Base-by-base conservation (phyloP, 768 basidiomycete genomes). In the Piloderma croceum region DNA sequence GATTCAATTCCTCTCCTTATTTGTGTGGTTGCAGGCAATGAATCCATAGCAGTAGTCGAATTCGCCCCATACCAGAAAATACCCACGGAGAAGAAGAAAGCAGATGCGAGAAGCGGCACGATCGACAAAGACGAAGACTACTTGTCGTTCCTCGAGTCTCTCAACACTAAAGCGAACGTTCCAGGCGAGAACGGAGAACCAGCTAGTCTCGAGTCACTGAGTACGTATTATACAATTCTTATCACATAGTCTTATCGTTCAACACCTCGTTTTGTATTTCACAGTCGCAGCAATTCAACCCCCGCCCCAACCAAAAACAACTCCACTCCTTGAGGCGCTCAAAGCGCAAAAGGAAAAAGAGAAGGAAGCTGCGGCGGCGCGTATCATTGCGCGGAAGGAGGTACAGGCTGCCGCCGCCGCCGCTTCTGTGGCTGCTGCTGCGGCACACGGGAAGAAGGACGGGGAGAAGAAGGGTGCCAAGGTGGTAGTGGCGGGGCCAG, bases 101-200 rank as follows among this genome's bases (percentile, higher is more conserved):
- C 60, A 0, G 94, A 99, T 52, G 74, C 74, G 24, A 70, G 90
- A 18, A 83, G 81, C 49, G 89, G 77, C 0, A 94, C 92, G 0
- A 94, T 99, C 40, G 90, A 93, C 50, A 80, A 87, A 65, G 89
- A 91, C 47, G 86, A 88, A 36, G 84, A 90, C 49, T 92, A 78
- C 45, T 71, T 82, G 10, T 86, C 85, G 0, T 98, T 93, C 65
- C 45, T 92, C 39, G 80, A 83, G 42, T 76, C 77, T 0, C 71
- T 97, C 31, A 80, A 83, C 34, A 49, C 74, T 43, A n/a, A n/a
- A n/a, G n/a, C n/a, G n/a, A n/a, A n/a, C n/a, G n/a, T n/a, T n/a
- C 27, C 69, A 24, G 41, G 74, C 65, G 54, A 68, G 51, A 44
- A 61, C 47, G 13, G 54, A 4, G 88, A 88, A 53, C 68, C 74